phyloP scores from a whole-genome alignment of 148 eudicot genomes.

The Suaeda aralocaspica region DNA sequence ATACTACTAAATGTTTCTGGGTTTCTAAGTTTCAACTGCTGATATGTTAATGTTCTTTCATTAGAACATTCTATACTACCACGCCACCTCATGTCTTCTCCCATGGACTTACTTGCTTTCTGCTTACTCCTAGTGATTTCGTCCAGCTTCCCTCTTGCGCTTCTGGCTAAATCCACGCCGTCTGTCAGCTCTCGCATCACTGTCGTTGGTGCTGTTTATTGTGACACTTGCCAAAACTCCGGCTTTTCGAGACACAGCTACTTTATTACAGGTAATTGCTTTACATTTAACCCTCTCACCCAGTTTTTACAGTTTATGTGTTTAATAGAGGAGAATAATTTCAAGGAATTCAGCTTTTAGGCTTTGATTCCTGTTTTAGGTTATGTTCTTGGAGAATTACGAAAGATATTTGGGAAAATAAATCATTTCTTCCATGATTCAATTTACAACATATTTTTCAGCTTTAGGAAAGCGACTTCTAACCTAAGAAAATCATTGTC shows the following conservation, averaged over 20 bases:
- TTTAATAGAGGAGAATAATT: too few relatives aligned
- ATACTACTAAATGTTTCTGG: conserved; percentile 10
- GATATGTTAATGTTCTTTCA: conserved; percentile 10
- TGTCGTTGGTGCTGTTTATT: conserved; percentile 61
- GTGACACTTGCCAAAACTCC: conserved; percentile 56
- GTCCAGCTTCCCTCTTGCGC: conserved; percentile 18
- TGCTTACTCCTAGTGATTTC: conserved; percentile 30
- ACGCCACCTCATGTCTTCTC: conserved; percentile 8
- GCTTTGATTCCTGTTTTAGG: too few relatives aligned
- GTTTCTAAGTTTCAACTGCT: not conserved
- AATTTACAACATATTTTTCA: too few relatives aligned
- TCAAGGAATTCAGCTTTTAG: too few relatives aligned
- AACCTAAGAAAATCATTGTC: too few relatives aligned
- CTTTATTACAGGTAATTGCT: conserved; percentile 61
- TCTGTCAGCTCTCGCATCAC: conserved; percentile 45
- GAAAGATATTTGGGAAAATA: too few relatives aligned
- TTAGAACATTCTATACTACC: conserved; percentile 27
- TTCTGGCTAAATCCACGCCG: conserved; percentile 27
- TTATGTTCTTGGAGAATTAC: too few relatives aligned
- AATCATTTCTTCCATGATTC: too few relatives aligned
- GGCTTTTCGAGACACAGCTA: conserved; percentile 59
- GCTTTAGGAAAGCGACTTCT: too few relatives aligned
- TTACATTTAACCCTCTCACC: too few relatives aligned
- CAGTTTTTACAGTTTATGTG: too few relatives aligned
- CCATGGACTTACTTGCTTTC: conserved; percentile 33